A percentile compares a stretch with the other conserved stretches of the same genome.
These are phyloP conservation scores for Chlamydomonas asymmetrica DNA, from an alignment of 139 green algal species.

Conservation along the genomic window DNA sequence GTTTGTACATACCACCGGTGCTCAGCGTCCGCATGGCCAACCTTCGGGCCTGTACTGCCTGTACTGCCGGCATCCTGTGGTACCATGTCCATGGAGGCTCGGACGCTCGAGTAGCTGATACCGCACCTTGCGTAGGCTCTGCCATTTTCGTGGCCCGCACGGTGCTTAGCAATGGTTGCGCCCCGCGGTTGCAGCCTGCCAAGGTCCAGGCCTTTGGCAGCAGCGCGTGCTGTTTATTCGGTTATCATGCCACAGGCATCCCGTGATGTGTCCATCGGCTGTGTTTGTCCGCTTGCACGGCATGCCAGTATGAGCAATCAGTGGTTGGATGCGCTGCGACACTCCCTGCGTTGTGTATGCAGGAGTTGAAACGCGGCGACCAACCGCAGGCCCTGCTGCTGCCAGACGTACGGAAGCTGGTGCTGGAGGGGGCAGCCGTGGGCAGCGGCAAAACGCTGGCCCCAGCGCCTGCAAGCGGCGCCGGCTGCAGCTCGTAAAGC, in stretches of 20 bases:
- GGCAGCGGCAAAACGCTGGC: too few relatives aligned
- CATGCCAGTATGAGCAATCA: not conserved
- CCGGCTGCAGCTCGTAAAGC: too few relatives aligned
- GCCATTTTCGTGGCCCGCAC: too few relatives aligned
- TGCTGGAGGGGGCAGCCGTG: too few relatives aligned
- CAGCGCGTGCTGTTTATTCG: not conserved
- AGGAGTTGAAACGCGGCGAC: not conserved
- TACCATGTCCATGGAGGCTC: too few relatives aligned
- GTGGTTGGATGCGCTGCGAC: not conserved
- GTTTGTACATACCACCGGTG: not conserved
- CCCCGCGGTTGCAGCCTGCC: not conserved
- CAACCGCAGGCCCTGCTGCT: constrained; percentile 13
- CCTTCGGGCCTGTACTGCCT: not conserved
- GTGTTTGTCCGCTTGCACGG: too few relatives aligned
- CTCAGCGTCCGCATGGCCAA: not conserved
- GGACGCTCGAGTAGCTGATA: too few relatives aligned
- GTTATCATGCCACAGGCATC: too few relatives aligned
- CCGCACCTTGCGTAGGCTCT: too few relatives aligned
- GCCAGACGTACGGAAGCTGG: not conserved
- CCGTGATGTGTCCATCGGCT: not conserved
- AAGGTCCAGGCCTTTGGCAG: not conserved
- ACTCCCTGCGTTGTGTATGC: not conserved
- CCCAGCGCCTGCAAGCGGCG: too few relatives aligned
- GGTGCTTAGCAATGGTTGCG: not conserved
- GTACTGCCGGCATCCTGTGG: too few relatives aligned